Evolutionary conservation across 164 flowering plant species (phyloP).

Genomic region (Amborella trichopoda): DNA sequence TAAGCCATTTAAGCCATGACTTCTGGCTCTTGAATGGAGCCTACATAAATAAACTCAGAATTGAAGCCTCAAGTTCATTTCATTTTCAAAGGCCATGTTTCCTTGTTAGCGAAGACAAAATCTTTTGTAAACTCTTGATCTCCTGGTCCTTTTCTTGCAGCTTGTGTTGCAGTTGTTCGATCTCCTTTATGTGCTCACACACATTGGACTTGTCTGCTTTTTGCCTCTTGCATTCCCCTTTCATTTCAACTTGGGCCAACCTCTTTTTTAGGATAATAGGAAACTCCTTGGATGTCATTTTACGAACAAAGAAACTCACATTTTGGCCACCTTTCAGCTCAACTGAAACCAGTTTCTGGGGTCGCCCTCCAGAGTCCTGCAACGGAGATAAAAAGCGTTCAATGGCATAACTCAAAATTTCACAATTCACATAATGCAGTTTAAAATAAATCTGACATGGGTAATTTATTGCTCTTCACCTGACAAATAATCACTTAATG

Average conservation of each 20-base stretch:
- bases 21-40: not conserved
- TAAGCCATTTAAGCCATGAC: too few relatives aligned
- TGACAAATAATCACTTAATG: too few relatives aligned
- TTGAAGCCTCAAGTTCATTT: not conserved
- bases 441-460: too few relatives aligned
- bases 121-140: conserved; percentile 34
- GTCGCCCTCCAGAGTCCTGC: not conserved
- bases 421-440: too few relatives aligned
- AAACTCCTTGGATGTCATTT: conserved; percentile 1
- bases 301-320: not conserved
- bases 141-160: conserved; percentile 30
- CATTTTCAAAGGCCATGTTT: conserved; percentile 33
- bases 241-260: conserved; percentile 5
- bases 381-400: too few relatives aligned
- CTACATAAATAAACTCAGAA: not conserved
- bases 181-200: conserved; percentile 35
- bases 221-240: conserved; percentile 17
- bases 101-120: conserved; percentile 38
- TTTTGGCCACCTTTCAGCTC: not conserved
- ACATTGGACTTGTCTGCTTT: conserved; percentile 16
- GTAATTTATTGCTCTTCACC: too few relatives aligned
- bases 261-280: not conserved
- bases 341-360: not conserved
- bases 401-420: too few relatives aligned
- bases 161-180: conserved; percentile 29